A percentile compares a stretch with the other conserved stretches of the same genome.
These are phyloP conservation scores for Schoenoplectus triqueter DNA, from an alignment of 202 grass and related monocot species.

Conservation along the genomic window DNA sequence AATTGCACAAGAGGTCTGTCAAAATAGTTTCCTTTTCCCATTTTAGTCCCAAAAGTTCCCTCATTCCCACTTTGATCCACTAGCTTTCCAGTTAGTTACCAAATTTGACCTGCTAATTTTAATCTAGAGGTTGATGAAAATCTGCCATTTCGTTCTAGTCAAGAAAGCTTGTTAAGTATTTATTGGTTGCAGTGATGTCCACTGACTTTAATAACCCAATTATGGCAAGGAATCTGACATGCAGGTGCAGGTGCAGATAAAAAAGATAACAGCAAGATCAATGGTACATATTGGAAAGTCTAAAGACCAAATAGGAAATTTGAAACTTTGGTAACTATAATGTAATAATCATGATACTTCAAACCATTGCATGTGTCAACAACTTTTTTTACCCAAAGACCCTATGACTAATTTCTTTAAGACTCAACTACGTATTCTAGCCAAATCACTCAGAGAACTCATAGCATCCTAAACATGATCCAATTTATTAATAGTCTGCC, in stretches of 20 bases:
- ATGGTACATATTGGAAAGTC: background rate
- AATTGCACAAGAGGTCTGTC: background rate
- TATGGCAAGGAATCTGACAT: background rate
- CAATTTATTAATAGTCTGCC: background rate
- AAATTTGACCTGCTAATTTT: background rate
- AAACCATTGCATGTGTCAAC: background rate
- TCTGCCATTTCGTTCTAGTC: background rate
- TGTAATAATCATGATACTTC: background rate
- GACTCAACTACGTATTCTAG: slow-evolving; percentile 9
- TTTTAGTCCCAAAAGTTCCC: background rate
- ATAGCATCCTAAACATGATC: background rate
- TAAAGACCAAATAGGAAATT: background rate
- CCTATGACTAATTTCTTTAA: background rate
- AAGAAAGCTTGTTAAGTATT: background rate
- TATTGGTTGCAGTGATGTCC: background rate
- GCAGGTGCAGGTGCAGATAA: background rate
- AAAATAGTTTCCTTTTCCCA: background rate
- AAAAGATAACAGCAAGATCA: background rate
- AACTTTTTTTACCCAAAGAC: no score
- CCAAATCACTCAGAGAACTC: background rate
- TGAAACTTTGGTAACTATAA: background rate
- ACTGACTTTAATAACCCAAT: background rate
- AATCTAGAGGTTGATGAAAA: background rate
- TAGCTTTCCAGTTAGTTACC: background rate
- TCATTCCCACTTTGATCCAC: background rate